Evolutionary conservation across 352 stramenopile species (phyloP).

Genomic region (Phytophthora palmivora): DNA sequence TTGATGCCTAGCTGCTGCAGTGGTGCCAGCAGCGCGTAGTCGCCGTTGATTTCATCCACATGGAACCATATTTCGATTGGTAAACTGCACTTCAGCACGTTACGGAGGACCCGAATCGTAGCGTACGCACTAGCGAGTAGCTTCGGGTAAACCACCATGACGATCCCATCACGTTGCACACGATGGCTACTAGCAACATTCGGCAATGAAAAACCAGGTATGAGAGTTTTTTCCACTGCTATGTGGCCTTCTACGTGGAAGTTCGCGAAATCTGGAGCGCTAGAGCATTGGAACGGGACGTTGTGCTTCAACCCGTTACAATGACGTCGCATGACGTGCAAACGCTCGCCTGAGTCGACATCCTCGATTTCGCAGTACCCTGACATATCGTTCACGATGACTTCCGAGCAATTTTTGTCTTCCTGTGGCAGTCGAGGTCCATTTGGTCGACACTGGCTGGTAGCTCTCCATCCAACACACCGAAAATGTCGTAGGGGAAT

Average conservation of each 20-base stretch:
- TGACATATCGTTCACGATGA: slow-evolving; percentile 27
- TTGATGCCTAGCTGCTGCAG: slow-evolving; percentile 36
- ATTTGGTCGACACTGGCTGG: slow-evolving; percentile 27
- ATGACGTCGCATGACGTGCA: slow-evolving; percentile 40
- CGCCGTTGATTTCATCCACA: slow-evolving; percentile 34
- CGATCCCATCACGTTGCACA: slow-evolving; percentile 34
- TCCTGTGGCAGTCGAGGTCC: slow-evolving; percentile 27
- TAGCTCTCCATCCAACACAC: slow-evolving; percentile 35
- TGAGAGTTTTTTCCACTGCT: slow-evolving; percentile 19
- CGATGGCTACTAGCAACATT: slow-evolving; percentile 3
- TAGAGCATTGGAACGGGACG: slow-evolving; percentile 46
- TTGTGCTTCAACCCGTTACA: slow-evolving; percentile 39
- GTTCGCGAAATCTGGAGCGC: slow-evolving; percentile 45
- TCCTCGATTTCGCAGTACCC: slow-evolving; percentile 48
- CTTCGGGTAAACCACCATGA: slow-evolving; percentile 65
- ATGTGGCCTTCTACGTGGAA: slow-evolving; percentile 34
- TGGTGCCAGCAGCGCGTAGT: slow-evolving; percentile 15
- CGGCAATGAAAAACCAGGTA: slow-evolving; percentile 20
- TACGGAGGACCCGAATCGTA: slow-evolving; percentile 39
- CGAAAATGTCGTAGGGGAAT: slow-evolving; percentile 12
- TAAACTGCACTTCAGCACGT: slow-evolving; percentile 41
- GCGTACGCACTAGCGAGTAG: slow-evolving; percentile 48
- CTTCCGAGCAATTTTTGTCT: slow-evolving; percentile 27
- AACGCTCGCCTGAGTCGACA: slow-evolving; percentile 30
- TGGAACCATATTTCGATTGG: slow-evolving; percentile 65